A percentile compares a stretch with the other conserved stretches of the same genome.
Conservation (phyloP, 2,329 filamentous ascomycete species). For the Clarireedia hainanense region DNA sequence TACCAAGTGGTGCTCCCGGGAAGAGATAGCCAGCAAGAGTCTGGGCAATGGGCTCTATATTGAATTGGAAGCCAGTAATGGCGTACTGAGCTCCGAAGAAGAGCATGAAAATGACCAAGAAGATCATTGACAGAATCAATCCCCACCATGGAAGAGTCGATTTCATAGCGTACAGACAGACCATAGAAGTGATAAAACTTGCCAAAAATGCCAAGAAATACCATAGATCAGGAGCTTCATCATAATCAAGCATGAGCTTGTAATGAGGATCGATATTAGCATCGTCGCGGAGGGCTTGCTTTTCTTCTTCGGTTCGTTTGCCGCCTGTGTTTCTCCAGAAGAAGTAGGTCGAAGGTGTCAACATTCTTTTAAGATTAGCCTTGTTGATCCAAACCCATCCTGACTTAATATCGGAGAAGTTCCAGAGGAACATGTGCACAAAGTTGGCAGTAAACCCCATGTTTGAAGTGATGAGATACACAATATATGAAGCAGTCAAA, state of each 20-base stretch:
- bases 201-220: conserved; percentile 38
- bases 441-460: conserved; percentile 40
- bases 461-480: conserved; percentile 37
- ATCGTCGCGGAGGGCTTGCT: conserved; percentile 11
- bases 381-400: conserved; percentile 26
- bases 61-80: conserved; percentile 41
- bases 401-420: conserved; percentile 32
- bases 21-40: conserved; percentile 40
- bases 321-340: conserved; percentile 13
- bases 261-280: conserved; percentile 35
- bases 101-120: conserved; percentile 26
- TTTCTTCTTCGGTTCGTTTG: conserved; percentile 12
- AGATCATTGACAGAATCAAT: conserved; percentile 21
- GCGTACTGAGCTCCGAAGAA: conserved; percentile 31
- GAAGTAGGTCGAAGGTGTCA: conserved; percentile 22
- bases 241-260: conserved; percentile 39
- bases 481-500: conserved; percentile 34
- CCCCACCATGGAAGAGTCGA: conserved; percentile 36
- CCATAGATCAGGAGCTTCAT: conserved; percentile 50
- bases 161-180: conserved; percentile 45
- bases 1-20: conserved; percentile 48
- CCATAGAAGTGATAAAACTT: conserved; percentile 37
- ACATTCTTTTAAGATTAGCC: conserved; percentile 13
- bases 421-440: conserved; percentile 36
- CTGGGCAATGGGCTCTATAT: conserved; percentile 39